These are phyloP conservation scores for Conringia planisiliqua DNA, from an alignment of 345 rosid genomes.

Conservation along the genomic window DNA sequence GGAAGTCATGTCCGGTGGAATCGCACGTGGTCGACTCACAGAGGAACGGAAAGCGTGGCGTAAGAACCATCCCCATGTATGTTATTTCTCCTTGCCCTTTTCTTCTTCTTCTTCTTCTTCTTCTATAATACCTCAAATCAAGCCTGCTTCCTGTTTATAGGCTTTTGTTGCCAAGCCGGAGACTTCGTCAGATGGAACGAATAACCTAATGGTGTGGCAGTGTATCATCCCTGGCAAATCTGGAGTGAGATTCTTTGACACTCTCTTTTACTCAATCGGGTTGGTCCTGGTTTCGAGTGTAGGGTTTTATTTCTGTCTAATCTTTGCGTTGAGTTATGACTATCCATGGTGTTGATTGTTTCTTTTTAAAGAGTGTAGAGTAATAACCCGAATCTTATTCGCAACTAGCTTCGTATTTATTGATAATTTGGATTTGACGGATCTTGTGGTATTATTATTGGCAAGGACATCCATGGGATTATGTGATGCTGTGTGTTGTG, in stretches of 20 bases:
- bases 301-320: background rate
- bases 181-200: conserved; percentile 12
- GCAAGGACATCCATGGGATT: background rate
- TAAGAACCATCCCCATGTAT: conserved; percentile 20
- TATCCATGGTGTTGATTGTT: background rate
- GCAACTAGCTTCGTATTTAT: background rate
- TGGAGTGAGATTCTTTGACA: background rate
- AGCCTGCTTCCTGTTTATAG: background rate
- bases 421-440: background rate
- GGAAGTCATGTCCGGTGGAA: conserved; percentile 12
- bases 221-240: conserved; percentile 21
- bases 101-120: background rate
- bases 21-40: conserved; percentile 19
- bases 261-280: background rate
- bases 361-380: background rate
- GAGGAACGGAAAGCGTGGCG: conserved; percentile 20
- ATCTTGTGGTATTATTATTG: background rate
- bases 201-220: conserved; percentile 3
- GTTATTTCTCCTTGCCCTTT: background rate
- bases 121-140: background rate
- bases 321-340: background rate
- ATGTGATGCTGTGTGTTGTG: background rate
- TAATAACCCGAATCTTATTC: background rate
- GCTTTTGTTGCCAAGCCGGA: conserved; percentile 7
- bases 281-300: background rate